Evolutionary conservation across 805 yeast species (phyloP).

Genomic region (Cyberlindnera amylophila): DNA sequence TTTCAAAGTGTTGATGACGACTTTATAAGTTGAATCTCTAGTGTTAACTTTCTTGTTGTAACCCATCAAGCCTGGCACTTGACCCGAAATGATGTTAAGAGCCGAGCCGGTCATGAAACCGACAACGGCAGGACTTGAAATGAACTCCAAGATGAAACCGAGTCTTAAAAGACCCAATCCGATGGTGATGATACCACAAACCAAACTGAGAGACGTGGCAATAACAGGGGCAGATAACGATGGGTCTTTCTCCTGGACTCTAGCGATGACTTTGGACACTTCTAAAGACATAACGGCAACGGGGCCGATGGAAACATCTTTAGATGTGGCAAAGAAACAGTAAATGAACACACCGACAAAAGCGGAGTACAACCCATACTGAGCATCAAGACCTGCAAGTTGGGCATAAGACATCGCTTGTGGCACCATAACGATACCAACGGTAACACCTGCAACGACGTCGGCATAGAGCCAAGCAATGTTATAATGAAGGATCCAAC

Average conservation of each 20-base stretch:
- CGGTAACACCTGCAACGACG: constrained; percentile 87
- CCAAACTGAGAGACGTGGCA: constrained; percentile 73
- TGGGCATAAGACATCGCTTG: constrained; percentile 95
- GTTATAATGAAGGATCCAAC: constrained; percentile 88
- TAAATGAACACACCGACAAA: constrained; percentile 88
- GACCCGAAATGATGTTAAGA: constrained; percentile 75
- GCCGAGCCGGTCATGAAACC: constrained; percentile 98
- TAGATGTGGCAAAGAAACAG: constrained; percentile 89
- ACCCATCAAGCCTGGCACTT: constrained; percentile 85
- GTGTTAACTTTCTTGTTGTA: constrained; percentile 63
- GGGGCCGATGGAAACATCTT: constrained; percentile 94
- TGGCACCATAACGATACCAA: constrained; percentile 89
- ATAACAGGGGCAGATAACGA: constrained; percentile 58
- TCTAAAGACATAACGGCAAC: constrained; percentile 94
- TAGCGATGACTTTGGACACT: constrained; percentile 70
- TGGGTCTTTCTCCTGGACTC: constrained; percentile 52
- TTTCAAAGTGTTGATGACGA: constrained; percentile 68
- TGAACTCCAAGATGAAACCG: constrained; percentile 85
- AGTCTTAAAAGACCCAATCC: constrained; percentile 80
- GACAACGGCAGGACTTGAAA: constrained; percentile 86
- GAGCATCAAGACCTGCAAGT: constrained; percentile 74
- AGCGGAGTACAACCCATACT: constrained; percentile 87
- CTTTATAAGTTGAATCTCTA: constrained; percentile 63
- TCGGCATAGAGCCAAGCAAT: constrained; percentile 76
- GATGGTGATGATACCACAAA: constrained; percentile 82